These are phyloP conservation scores for Starmerella vaccinii DNA, from an alignment of 805 yeast species.

Conservation along the genomic window DNA sequence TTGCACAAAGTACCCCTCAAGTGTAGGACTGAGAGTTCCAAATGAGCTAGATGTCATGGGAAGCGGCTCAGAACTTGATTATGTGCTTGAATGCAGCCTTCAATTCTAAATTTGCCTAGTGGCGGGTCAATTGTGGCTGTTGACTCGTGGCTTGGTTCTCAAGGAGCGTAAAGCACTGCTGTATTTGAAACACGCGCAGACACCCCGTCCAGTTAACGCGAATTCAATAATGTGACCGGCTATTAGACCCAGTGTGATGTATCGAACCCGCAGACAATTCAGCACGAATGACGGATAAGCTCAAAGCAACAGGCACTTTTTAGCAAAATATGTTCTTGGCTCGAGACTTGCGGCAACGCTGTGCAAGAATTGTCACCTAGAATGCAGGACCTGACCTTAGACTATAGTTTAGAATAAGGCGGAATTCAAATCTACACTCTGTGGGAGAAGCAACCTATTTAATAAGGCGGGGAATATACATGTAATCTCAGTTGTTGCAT, in stretches of 20 bases:
- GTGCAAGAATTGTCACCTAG: neutral
- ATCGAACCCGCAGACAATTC: neutral
- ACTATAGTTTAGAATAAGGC: neutral
- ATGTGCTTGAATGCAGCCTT: neutral
- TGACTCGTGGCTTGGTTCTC: neutral
- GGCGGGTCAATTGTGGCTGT: neutral
- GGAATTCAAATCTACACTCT: neutral
- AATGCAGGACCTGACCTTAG: neutral
- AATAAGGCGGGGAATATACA: neutral
- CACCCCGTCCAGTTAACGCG: too few relatives aligned
- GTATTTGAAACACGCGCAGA: neutral
- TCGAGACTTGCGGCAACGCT: neutral
- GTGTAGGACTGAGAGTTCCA: slow-evolving; percentile 40
- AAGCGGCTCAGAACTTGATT: neutral
- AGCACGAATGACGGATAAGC: neutral
- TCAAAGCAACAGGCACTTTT: neutral
- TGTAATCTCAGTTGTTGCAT: slow-evolving; percentile 3
- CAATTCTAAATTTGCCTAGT: neutral
- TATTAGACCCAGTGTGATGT: neutral
- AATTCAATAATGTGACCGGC: too few relatives aligned
- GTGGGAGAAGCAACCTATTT: slow-evolving; percentile 4
- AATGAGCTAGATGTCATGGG: neutral
- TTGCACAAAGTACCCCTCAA: slow-evolving; percentile 57
- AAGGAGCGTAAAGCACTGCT: neutral
- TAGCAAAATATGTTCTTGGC: neutral